A percentile compares a stretch with the other conserved stretches of the same genome.
phyloP scores from a whole-genome alignment of 306 rosid genomes.

The Lathyrus sativus region DNA sequence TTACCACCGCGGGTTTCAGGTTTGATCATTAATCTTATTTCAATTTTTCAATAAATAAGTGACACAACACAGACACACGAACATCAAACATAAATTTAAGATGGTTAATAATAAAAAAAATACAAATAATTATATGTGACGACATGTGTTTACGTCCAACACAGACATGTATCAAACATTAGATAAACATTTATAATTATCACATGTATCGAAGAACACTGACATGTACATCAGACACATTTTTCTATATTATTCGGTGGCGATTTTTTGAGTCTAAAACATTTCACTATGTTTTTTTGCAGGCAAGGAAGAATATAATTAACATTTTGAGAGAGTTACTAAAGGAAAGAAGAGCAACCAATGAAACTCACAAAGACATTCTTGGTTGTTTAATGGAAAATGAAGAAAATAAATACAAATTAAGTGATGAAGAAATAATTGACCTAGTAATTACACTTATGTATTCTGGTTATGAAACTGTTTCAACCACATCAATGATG shows the following conservation, averaged over 20 bases:
- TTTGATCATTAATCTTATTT: constrained; percentile 27
- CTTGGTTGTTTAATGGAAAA: constrained; percentile 64
- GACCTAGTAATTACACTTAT: constrained; percentile 78
- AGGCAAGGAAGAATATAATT: constrained; percentile 87
- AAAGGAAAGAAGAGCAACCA: constrained; percentile 66
- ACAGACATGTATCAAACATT: too few relatives aligned
- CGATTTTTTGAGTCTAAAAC: neutral
- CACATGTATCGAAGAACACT: too few relatives aligned
- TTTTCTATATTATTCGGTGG: too few relatives aligned
- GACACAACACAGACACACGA: too few relatives aligned
- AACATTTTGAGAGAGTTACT: constrained; percentile 59
- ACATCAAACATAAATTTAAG: neutral
- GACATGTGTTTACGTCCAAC: neutral
- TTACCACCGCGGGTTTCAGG: constrained; percentile 81
- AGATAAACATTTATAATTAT: too few relatives aligned
- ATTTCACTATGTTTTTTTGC: neutral
- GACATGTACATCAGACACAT: too few relatives aligned
- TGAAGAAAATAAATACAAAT: constrained; percentile 60
- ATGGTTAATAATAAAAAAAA: neutral
- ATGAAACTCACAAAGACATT: constrained; percentile 66
- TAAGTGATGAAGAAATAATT: constrained; percentile 79
- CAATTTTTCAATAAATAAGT: too few relatives aligned
- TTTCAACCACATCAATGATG: constrained; percentile 99
- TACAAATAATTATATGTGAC: neutral
- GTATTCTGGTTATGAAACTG: constrained; percentile 97